Evolutionary conservation across 2,329 filamentous ascomycete genomes (phyloP), one percentile per base, ranked within the genome.

Genomic region (Ceratocystiopsis sp.): DNA sequence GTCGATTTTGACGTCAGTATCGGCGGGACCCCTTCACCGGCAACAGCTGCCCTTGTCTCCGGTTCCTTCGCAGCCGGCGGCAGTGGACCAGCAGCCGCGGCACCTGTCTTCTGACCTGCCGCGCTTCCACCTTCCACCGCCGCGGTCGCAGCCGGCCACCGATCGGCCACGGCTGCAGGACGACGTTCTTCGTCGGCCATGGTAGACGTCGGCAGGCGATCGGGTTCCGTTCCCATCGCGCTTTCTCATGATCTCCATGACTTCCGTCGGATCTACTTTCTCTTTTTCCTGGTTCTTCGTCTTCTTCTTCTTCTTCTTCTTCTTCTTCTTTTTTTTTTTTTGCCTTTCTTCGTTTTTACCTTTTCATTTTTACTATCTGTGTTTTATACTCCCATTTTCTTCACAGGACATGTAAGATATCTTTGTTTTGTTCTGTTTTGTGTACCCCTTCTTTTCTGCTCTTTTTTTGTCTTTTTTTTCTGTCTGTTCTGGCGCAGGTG

Each of bases 101-200:
- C 25, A 29, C 10, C 10, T 29, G 25, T 8, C 25, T 4, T 29
- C 25, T 11, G 44, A 50, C 5, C 18, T 47, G 36, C 43, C 45
- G 5, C 47, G 18, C 29, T 39, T 37, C 32, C 42, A 49, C 3
- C 49, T 49, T 2, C 47, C 50, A 19, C 49, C 49, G 10, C 46
- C 48, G 0, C 47, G 41, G 12, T 45, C 46, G 16, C 39, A 35
- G 38, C 51, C 54, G 3, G 54, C 9, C 9, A 10, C 4, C 9
- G 25, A 72, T 41, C 51, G 69, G 37, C 62, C 67, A 45, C 62
- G 64, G 33, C 64, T 72, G 33, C 61, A 66, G 18, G 67, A 72
- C 43, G 64, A 71, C 39, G 60, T 66, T 38, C 52, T 72, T 48
- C 57, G 57, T 46, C 63, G 64, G 50, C 59, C 65, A 14, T 74